phyloP scores from a whole-genome alignment of 306 rosid species.

The Pyrus communis region DNA sequence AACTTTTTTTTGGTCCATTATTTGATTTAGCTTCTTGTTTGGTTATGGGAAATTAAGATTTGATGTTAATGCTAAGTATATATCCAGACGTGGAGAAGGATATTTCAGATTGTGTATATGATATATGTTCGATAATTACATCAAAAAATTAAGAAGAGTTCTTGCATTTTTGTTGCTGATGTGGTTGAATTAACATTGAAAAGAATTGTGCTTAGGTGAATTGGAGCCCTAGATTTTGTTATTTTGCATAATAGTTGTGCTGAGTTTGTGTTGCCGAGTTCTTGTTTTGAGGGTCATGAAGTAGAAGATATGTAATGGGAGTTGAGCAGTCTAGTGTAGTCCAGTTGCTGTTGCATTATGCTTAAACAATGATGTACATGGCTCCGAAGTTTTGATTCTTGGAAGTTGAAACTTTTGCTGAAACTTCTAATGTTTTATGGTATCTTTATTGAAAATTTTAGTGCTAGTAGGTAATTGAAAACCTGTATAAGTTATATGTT shows the following conservation, averaged over 20 bases:
- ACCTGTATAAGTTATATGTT: too few species aligned
- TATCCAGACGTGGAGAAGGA: too few species aligned
- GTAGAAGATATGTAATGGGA: not conserved
- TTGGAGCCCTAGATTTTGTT: not conserved
- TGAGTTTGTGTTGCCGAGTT: not conserved
- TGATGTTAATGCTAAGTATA: too few species aligned
- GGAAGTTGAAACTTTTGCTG: not conserved
- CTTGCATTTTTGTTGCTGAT: not conserved
- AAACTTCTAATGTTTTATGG: not conserved
- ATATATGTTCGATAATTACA: not conserved
- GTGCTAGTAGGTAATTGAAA: not conserved
- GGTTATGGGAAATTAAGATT: too few species aligned
- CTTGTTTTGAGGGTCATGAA: not conserved
- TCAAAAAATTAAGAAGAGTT: not conserved
- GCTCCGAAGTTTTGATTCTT: not conserved
- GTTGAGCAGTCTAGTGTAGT: not conserved
- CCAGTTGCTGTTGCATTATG: not conserved
- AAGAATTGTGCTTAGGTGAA: not conserved
- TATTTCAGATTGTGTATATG: slow-evolving; percentile 4
- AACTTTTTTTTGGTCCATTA: too few species aligned
- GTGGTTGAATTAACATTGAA: slow-evolving; percentile 6
- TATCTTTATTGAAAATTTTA: not conserved
- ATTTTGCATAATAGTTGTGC: not conserved
- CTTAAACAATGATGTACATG: not conserved
- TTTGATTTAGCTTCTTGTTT: too few species aligned